Base-by-base conservation (phyloP, 495 filamentous ascomycete genomes). In the Penicillium nucicola region DNA sequence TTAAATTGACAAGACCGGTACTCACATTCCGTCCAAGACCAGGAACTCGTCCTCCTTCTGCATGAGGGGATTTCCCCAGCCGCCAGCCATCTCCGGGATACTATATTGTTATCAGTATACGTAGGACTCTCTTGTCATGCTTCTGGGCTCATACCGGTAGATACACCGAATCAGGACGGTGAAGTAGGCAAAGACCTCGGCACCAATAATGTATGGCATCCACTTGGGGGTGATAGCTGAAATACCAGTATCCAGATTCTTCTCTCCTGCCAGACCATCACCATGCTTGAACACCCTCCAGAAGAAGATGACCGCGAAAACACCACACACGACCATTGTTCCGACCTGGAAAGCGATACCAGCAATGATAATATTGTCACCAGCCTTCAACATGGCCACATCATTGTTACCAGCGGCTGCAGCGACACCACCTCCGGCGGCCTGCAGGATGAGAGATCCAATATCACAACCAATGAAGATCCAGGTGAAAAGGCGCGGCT, bases 331-430 rank as follows among this genome's bases (percentile, higher is more conserved):
- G 28, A 69, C 53, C 65, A 89, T 72, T 3, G 85, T 86, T 5
- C 70, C 73, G 28, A 85, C 85, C 74, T 90, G 87, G 65, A 84
- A 79, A 6, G 79, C 72, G 52, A 90, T 86, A 60, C 87, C 86
- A 9, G 84, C 77, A 41, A 90, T 83, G 58, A 87, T 88, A 46
- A 85, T 78, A 55, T 85, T 62, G 65, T 88, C 84, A 42, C 52
- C 72, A 50, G 40, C 71, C 66, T 60, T 55, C 11, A 65, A 50
- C 45, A 67, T 43, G 0, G 37, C 22, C 32, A 43, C 22, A 15
- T 68, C 44, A 0, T 19, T 32, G 4, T 63, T 59, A 0, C 60
- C 63, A 22, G 67, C 67, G 1, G 60, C 63, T 1, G 67, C 65
- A 6, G 84, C 84, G 41, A 86, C 74, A 22, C 75, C 78, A 45